Evolutionary conservation across 192 early-diverging fungal species (phyloP), one percentile per base, ranked within the genome.

Genomic region (Umbelopsis sp.): DNA sequence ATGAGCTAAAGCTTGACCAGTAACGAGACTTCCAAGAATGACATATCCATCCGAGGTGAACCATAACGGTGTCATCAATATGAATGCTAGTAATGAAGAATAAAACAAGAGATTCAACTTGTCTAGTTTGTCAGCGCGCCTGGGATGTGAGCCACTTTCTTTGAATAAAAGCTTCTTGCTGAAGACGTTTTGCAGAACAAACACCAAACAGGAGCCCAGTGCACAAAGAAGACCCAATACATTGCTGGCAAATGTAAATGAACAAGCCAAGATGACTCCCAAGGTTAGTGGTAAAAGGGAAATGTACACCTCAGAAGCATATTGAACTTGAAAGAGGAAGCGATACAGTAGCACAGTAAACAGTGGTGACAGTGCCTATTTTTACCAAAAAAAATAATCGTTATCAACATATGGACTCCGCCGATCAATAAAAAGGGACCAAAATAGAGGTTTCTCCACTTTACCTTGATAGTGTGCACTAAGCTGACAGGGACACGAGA

Each of bases 221-320:
- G 95, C 91, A 79, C 87, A 94, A 10, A 90, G 31, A 29, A 95
- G 85, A 2, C 95, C 95, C 26, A 93, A 76, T 16, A 86, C 49
- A 75, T 90, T 90, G 78, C 89, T 90, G 7, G 84, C 88, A 38
- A 91, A 73, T 56, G 89, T 86, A 14, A 86, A 89, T 10, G 91
- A 81, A 74, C 94, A 96, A 0, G 95, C 95, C 43, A 97, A 81
- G 82, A 97, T 94, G 22, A 97, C 95, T 31, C 95, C 95, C n/a
- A 86, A 69, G 7, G 93, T 96, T 71, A 97, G 74, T 2, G 93
- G 92, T 10, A 96, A 44, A 24, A 97, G 77, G 9, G 95, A 87
- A 1, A 88, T 43, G 70, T 96, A 97, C 8, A 96, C 93, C 38
- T 83, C 81, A n/a, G 70, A 71, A 21, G 88, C 81, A 73, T 96